These are phyloP conservation scores for Grosmannia huntii DNA, from an alignment of 2,329 filamentous ascomycete genomes.

Conservation along the genomic window DNA sequence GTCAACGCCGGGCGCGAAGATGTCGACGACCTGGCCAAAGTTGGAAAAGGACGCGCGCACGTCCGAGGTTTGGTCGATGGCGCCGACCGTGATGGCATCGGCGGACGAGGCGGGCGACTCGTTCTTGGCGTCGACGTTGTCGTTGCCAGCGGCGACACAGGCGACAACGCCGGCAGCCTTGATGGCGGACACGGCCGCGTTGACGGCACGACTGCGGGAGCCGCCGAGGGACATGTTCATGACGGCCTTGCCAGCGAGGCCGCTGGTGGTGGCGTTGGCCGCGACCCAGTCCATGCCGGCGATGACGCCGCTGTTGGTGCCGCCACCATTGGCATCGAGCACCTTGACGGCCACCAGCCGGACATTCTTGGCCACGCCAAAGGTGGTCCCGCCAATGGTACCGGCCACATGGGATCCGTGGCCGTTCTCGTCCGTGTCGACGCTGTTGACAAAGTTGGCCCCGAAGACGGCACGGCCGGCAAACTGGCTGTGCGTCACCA, in stretches of 20 bases:
- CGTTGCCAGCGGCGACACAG: slow-evolving; percentile 49
- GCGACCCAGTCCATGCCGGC: slow-evolving; percentile 45
- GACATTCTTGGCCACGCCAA: slow-evolving; percentile 48
- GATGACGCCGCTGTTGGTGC: slow-evolving; percentile 39
- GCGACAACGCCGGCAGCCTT: slow-evolving; percentile 38
- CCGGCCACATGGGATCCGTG: slow-evolving; percentile 54
- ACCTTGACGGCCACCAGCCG: slow-evolving; percentile 19
- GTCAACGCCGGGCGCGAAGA: slow-evolving; percentile 43
- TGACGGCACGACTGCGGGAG: slow-evolving; percentile 33
- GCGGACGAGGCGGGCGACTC: slow-evolving; percentile 41
- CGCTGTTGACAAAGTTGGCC: slow-evolving; percentile 36
- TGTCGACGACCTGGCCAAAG: slow-evolving; percentile 39
- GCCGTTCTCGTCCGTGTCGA: slow-evolving; percentile 43
- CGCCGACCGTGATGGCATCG: slow-evolving; percentile 47
- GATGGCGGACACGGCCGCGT: slow-evolving; percentile 36
- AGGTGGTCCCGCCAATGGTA: slow-evolving; percentile 46
- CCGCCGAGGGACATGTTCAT: slow-evolving; percentile 54
- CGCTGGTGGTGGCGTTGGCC: slow-evolving; percentile 28
- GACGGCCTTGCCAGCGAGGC: slow-evolving; percentile 38
- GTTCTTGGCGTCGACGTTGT: slow-evolving; percentile 35
- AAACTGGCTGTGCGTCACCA: slow-evolving; percentile 40
- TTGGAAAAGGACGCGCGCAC: slow-evolving; percentile 42
- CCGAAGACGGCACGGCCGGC: slow-evolving; percentile 40
- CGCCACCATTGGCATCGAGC: slow-evolving; percentile 34
- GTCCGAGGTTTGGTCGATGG: slow-evolving; percentile 39